Base-by-base conservation (phyloP, 257 asterid genomes). In the Rhazya stricta region DNA sequence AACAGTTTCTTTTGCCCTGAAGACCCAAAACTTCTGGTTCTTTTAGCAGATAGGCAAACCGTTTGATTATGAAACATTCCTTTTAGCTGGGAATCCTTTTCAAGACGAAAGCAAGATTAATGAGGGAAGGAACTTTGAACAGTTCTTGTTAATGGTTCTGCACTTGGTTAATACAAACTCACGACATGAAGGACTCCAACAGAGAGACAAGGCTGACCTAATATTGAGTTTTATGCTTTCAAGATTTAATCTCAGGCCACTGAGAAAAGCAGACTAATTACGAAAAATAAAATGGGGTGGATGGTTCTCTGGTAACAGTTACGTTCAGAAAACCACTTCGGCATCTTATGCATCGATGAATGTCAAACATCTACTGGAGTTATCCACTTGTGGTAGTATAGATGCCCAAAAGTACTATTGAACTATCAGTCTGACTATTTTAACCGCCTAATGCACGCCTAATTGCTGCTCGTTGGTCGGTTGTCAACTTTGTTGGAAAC, bases 401-500 rank as follows among this genome's bases (percentile, higher is more conserved):
- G 43, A 39, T 39, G 43, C 2, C 7, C 7, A 4, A 12, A 48
- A 12, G 54, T 2, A 48, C 21, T 48, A 16, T 3, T 48, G 19
- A 48, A 48, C 54, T 48, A 48, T 12, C 19, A 48, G 16, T 2
- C 1, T 13, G 37, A 45, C 73, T 42, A 70, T 3, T 8, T 74
- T 79, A 88, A 57, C 88, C 87, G 25, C 89, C 90, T 16, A 95
- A 77, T 60, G 79, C 90, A 2, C 84, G 78, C 48, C 81, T 89
- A 60, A 95, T 86, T 11, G 77, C 87, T 0, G 86, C 86, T 71
- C 78, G 77, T 83, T 95, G 99, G 70, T 91, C 96, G 0, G 84
- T 29, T 1, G 98, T 83, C 81, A 95, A 75, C 34, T 41, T 86
- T 1, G 86, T 74, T 0, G 99, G 99, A 48, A 91, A 95, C 81